Evolutionary conservation across 768 basidiomycete species (phyloP).

Genomic region (Tephrocybe sp.): DNA sequence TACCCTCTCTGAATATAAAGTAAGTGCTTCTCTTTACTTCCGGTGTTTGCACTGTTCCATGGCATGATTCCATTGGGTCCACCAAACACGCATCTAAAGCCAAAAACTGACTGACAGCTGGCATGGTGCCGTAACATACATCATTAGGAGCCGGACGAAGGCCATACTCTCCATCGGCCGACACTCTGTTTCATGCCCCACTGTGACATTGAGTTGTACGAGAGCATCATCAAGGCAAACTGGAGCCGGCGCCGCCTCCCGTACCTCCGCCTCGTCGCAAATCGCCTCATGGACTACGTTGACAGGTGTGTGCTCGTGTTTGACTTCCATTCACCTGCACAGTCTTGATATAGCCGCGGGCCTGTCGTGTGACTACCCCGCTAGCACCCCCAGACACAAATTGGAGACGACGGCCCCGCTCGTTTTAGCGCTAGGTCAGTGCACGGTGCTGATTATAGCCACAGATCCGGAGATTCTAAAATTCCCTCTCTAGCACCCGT

Average conservation of each 20-base stretch:
- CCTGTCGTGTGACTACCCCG: conserved; percentile 15
- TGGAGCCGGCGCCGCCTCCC: conserved; percentile 49
- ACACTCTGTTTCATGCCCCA: conserved; percentile 81
- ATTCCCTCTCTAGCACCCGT: conserved; percentile 41
- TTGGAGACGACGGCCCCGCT: conserved; percentile 52
- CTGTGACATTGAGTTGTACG: conserved; percentile 72
- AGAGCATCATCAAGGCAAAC: conserved; percentile 61
- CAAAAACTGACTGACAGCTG: conserved; percentile 3
- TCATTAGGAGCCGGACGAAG: conserved; percentile 29
- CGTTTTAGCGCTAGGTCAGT: conserved; percentile 54
- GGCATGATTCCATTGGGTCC: not conserved
- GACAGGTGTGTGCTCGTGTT: conserved; percentile 50
- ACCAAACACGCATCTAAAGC: not conserved
- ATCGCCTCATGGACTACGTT: conserved; percentile 64
- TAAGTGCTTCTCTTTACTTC: conserved; percentile 33
- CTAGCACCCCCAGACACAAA: conserved; percentile 54
- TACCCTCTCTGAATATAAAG: conserved; percentile 45
- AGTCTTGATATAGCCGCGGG: not conserved
- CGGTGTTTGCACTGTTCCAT: not conserved
- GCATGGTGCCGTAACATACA: not conserved
- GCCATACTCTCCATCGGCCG: conserved; percentile 36
- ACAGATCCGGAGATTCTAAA: conserved; percentile 3
- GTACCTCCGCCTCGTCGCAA: conserved; percentile 60
- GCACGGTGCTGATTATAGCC: conserved; percentile 2
- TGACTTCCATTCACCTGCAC: conserved; percentile 8